Percentiles rank a stretch among this genome's conserved stretches.
Conservation (phyloP, 2,329 filamentous ascomycete species). For the Albophoma yamanashiensis region DNA sequence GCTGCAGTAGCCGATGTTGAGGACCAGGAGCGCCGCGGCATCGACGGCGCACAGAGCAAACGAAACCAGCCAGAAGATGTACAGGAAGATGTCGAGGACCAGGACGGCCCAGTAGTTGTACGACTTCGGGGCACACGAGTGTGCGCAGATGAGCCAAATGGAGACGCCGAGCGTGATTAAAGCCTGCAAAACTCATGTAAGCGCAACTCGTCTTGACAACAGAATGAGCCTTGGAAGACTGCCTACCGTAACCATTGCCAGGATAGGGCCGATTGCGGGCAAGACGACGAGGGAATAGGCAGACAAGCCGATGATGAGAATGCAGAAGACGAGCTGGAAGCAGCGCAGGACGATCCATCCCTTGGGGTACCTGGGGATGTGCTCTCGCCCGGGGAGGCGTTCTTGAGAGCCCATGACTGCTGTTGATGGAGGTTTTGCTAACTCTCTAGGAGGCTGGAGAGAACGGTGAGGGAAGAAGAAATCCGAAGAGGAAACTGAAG, state of each 20-base stretch:
- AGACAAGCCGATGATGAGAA: conserved; percentile 35
- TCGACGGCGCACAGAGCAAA: conserved; percentile 29
- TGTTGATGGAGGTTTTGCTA: neutral
- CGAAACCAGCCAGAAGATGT: conserved; percentile 40
- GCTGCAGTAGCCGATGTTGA: conserved; percentile 11
- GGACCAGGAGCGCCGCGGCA: conserved; percentile 15
- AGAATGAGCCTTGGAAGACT: neutral
- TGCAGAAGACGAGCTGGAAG: conserved; percentile 31
- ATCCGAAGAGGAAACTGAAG: too few species aligned
- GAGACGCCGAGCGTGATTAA: conserved; percentile 32
- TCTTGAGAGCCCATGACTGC: neutral
- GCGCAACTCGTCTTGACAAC: conserved; percentile 5
- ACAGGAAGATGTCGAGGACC: conserved; percentile 36
- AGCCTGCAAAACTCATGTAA: conserved; percentile 16
- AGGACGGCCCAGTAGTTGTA: conserved; percentile 46
- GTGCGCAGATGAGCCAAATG: conserved; percentile 36
- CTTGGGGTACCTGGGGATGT: conserved; percentile 33
- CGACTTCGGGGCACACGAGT: conserved; percentile 23
- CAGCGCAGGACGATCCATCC: conserved; percentile 33
- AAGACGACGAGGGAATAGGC: conserved; percentile 28
- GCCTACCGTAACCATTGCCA: conserved; percentile 27
- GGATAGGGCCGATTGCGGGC: conserved; percentile 23
- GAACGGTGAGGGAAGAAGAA: neutral
- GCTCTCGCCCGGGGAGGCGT: conserved; percentile 25
- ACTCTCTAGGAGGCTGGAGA: neutral